A percentile compares a stretch with the other conserved stretches of the same genome.
Evolutionary conservation across 805 yeast genomes (phyloP).

Genomic region (Spathaspora girioi): DNA sequence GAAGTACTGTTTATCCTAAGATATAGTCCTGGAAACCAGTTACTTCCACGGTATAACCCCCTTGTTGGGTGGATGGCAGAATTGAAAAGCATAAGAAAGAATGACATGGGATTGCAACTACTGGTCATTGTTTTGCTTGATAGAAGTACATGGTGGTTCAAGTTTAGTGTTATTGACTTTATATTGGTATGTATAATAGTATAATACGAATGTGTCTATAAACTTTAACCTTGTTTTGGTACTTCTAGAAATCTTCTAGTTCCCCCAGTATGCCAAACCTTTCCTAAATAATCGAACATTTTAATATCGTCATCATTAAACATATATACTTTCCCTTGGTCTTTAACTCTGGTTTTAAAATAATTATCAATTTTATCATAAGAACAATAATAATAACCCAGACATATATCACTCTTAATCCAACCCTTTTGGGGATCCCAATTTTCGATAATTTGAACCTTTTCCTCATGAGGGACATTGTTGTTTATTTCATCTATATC

Average conservation of each 20-base stretch:
- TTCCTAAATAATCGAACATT: constrained; percentile 28
- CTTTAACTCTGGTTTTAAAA: not conserved
- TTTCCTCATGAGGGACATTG: constrained; percentile 9
- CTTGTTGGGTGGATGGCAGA: no score
- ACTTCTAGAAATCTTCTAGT: constrained; percentile 6
- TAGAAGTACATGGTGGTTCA: no score
- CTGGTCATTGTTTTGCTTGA: no score
- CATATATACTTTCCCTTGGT: constrained; percentile 8
- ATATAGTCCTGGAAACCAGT: no score
- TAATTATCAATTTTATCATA: constrained; percentile 25
- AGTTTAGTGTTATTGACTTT: no score
- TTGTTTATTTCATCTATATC: constrained; percentile 31
- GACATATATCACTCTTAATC: constrained; percentile 33
- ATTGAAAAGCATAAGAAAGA: no score
- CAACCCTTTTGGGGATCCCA: constrained; percentile 42
- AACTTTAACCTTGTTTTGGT: not conserved
- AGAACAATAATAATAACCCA: constrained; percentile 39
- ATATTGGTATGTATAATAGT: not conserved
- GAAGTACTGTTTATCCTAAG: no score
- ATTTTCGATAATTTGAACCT: constrained; percentile 13
- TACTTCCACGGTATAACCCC: no score
- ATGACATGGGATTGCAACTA: no score
- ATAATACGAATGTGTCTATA: not conserved
- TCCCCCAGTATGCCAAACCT: constrained; percentile 26
- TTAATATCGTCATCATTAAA: constrained; percentile 7